Conservation (phyloP, 2,329 filamentous ascomycete genomes). For the Cladosporium sp. region DNA sequence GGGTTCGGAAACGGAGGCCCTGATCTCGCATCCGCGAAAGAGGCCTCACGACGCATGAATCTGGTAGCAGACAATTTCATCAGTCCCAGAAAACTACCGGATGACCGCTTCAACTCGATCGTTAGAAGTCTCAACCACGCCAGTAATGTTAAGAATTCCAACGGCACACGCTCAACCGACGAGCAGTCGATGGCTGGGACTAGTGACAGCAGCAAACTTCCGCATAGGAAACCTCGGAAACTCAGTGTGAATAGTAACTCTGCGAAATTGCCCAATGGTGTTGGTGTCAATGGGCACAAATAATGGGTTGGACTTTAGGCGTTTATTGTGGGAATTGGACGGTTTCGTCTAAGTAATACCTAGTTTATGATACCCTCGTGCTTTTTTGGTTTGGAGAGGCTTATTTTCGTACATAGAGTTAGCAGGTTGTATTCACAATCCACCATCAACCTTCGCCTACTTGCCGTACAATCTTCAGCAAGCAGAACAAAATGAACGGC, state of each 20-base stretch:
- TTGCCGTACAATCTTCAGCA: no score
- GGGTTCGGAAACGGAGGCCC: background rate
- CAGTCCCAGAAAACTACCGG: constrained; percentile 3
- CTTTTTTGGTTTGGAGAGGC: background rate
- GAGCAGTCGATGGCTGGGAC: background rate
- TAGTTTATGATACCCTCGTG: constrained; percentile 3
- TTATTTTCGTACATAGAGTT: background rate
- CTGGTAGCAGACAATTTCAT: background rate
- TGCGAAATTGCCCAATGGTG: background rate
- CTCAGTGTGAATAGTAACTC: background rate
- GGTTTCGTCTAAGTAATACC: background rate
- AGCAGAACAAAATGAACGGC: no score
- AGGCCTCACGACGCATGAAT: constrained; percentile 6
- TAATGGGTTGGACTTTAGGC: background rate
- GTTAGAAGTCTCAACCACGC: constrained; percentile 5
- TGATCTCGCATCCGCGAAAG: constrained; percentile 2
- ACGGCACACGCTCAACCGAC: background rate
- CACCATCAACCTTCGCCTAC: no score
- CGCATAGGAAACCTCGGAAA: constrained; percentile 4
- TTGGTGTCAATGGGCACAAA: background rate
- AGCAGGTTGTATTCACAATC: no score
- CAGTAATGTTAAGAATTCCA: background rate
- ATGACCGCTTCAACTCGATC: constrained; percentile 5
- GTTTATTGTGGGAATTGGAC: background rate
- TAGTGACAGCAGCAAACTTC: background rate